A percentile compares a stretch with the other conserved stretches of the same genome.
Conservation (phyloP, 2,329 filamentous ascomycete species). For the Colletotrichum lupini region DNA sequence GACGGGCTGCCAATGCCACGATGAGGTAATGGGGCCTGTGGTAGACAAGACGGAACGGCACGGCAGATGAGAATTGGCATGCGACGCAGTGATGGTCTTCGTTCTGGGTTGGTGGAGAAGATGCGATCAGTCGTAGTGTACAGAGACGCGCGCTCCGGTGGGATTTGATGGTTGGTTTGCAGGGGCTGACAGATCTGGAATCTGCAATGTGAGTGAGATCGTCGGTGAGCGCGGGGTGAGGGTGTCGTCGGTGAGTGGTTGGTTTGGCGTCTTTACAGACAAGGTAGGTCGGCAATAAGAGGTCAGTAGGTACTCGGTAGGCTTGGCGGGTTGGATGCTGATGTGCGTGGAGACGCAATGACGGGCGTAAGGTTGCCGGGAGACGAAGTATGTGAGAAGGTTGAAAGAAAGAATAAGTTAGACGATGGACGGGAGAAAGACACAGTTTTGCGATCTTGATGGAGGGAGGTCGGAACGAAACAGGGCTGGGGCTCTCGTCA, state of each 20-base stretch:
- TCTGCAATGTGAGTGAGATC: neutral
- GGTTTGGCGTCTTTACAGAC: neutral
- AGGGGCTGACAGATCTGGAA: neutral
- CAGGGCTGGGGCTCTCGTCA: slow-evolving; percentile 22
- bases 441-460: slow-evolving; percentile 15
- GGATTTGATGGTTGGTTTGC: slow-evolving; percentile 4
- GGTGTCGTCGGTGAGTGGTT: slow-evolving; percentile 17
- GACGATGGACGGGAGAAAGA: slow-evolving; percentile 1
- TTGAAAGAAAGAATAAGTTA: neutral
- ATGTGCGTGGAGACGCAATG: neutral
- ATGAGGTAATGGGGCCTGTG: slow-evolving; percentile 8
- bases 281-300: neutral
- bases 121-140: neutral
- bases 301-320: neutral
- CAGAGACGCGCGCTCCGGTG: neutral
- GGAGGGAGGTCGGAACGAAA: slow-evolving; percentile 11
- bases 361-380: neutral
- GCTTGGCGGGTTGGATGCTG: neutral
- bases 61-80: slow-evolving; percentile 12
- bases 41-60: neutral
- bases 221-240: neutral
- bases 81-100: neutral
- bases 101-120: neutral
- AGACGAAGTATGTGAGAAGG: neutral
- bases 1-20: neutral